These are phyloP conservation scores for Aspergillus hancockii DNA, from an alignment of 495 filamentous ascomycete genomes.

Conservation along the genomic window DNA sequence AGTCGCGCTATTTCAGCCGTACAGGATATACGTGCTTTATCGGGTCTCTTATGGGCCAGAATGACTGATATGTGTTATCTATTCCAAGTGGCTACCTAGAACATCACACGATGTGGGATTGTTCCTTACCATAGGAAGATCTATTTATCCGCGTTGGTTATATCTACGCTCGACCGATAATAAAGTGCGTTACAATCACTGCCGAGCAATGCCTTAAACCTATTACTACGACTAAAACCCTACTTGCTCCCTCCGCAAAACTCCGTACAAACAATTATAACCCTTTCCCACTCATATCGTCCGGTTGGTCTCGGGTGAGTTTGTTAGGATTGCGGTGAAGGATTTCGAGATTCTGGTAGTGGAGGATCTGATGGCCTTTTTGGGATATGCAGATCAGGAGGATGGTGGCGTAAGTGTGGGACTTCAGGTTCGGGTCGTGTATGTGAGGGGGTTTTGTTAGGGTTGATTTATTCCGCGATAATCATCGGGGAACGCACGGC, in stretches of 20 bases:
- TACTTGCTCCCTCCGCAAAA: background rate
- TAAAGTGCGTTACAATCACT: too few species aligned
- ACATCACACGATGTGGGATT: background rate
- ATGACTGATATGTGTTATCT: slow-evolving; percentile 1
- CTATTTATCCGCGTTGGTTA: background rate
- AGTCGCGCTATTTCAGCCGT: background rate
- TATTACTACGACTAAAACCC: background rate
- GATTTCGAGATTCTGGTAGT: background rate
- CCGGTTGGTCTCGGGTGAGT: background rate
- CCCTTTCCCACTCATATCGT: background rate
- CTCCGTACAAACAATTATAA: background rate
- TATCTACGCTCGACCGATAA: background rate
- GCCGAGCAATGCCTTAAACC: too few species aligned
- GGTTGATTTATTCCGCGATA: too few species aligned
- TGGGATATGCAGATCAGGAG: background rate
- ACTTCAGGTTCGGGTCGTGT: background rate
- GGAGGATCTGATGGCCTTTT: background rate
- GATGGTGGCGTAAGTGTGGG: background rate
- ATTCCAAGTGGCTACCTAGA: background rate
- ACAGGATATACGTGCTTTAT: slow-evolving; percentile 6
- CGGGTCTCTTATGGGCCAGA: slow-evolving; percentile 11
- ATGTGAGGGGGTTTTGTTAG: background rate
- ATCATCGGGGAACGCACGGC: too few species aligned
- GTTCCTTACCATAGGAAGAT: background rate
- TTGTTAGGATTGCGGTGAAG: background rate